Evolutionary conservation across 352 stramenopile species (phyloP).

Genomic region (Phytopythium oedochilum): DNA sequence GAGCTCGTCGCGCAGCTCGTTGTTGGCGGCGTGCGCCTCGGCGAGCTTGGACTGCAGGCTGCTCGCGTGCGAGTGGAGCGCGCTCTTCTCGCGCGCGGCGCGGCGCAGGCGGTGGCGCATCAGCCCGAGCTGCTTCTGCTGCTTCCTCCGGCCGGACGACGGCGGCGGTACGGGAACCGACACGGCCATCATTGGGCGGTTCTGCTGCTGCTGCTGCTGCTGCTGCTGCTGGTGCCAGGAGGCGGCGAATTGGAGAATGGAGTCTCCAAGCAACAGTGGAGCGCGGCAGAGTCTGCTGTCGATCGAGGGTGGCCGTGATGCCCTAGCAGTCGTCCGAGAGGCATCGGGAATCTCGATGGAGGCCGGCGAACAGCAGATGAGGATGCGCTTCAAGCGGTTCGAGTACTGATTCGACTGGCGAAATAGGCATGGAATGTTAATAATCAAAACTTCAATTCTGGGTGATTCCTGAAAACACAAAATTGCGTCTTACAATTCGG

Average conservation of each 20-base stretch:
- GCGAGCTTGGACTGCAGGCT: not conserved
- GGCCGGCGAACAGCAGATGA: too few species aligned
- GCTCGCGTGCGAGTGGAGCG: not conserved
- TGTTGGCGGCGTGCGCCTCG: not conserved
- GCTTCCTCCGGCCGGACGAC: not conserved
- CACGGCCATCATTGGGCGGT: not conserved
- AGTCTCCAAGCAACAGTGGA: not conserved
- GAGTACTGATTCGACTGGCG: not conserved
- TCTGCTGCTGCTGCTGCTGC: not conserved
- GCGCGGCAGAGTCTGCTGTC: not conserved
- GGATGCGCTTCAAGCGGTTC: not conserved
- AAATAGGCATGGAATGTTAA: not conserved
- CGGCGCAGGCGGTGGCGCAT: not conserved
- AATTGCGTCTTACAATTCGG: not conserved
- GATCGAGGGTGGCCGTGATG: not conserved
- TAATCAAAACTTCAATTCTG: too few species aligned
- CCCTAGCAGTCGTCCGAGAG: not conserved
- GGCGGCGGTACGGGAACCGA: not conserved
- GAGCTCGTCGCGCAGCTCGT: conserved; percentile 1
- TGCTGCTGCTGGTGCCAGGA: not conserved
- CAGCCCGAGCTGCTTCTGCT: conserved; percentile 2
- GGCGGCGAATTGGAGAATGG: not conserved
- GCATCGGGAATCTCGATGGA: too few species aligned
- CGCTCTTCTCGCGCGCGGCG: not conserved
- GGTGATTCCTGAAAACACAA: conserved; percentile 1